phyloP scores from a whole-genome alignment of 2,329 filamentous ascomycete species.

The Ciborinia camelliae region DNA sequence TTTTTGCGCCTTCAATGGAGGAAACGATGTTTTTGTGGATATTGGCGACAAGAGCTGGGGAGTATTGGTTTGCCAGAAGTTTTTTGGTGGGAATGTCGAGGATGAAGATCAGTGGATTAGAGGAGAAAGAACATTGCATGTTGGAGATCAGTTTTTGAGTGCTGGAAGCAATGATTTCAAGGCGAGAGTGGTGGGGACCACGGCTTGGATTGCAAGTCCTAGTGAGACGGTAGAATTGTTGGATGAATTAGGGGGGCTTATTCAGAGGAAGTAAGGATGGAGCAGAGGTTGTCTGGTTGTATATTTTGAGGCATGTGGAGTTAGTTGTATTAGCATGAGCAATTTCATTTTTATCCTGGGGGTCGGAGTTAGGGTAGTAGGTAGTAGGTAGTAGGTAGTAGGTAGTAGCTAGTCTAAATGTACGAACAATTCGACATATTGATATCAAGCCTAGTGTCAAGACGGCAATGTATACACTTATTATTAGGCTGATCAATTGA shows the following conservation, averaged over 20 bases:
- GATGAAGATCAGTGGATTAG: constrained; percentile 46
- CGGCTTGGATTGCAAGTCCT: constrained; percentile 94
- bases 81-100: constrained; percentile 60
- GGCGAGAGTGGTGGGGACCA: constrained; percentile 84
- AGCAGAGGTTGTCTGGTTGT: not conserved
- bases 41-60: constrained; percentile 98
- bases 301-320: not conserved
- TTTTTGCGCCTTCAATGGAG: constrained; percentile 97
- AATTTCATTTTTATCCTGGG: not conserved
- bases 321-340: not conserved
- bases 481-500: too few relatives aligned
- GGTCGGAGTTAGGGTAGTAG: not conserved
- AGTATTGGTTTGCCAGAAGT: constrained; percentile 85
- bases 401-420: too few relatives aligned
- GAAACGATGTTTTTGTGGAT: constrained; percentile 96
- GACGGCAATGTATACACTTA: too few relatives aligned
- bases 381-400: too few relatives aligned
- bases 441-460: too few relatives aligned
- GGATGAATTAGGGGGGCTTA: constrained; percentile 69
- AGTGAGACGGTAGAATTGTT: constrained; percentile 84
- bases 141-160: constrained; percentile 94
- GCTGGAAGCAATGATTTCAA: constrained; percentile 98
- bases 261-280: constrained; percentile 15
- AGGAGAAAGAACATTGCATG: constrained; percentile 80
- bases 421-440: too few relatives aligned